These are phyloP conservation scores for Penstemon eatonii DNA, from an alignment of 257 asterid species.

Conservation along the genomic window DNA sequence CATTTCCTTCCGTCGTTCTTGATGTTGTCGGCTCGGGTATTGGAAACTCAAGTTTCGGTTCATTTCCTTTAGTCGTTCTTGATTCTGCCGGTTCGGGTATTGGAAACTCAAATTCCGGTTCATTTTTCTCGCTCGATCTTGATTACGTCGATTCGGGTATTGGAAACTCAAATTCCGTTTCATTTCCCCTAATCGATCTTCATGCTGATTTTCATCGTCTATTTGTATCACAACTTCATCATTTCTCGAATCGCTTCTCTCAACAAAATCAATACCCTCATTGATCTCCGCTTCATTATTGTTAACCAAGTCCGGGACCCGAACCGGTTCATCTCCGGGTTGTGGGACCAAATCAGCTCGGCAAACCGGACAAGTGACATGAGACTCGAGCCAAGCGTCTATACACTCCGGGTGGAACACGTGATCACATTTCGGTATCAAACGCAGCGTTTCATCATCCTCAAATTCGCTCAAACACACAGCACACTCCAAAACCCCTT, in stretches of 20 bases:
- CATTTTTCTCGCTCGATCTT: too few species aligned
- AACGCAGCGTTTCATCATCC: constrained; percentile 75
- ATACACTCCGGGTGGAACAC: constrained; percentile 91
- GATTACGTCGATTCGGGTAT: constrained; percentile 24
- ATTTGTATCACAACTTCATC: constrained; percentile 49
- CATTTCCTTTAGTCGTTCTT: not conserved
- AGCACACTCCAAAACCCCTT: constrained; percentile 81
- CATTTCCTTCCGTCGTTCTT: not conserved
- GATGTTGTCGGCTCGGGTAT: not conserved
- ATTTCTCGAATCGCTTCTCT: constrained; percentile 9
- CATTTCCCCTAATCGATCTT: not conserved
- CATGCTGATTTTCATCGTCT: constrained; percentile 27
- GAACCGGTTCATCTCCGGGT: constrained; percentile 28
- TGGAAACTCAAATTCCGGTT: too few species aligned
- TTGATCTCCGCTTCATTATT: not conserved
- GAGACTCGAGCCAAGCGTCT: constrained; percentile 86
- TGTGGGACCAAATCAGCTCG: constrained; percentile 55
- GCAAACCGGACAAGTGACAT: constrained; percentile 94
- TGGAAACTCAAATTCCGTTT: constrained; percentile 40
- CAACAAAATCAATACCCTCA: not conserved
- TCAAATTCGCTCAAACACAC: constrained; percentile 87
- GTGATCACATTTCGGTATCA: constrained; percentile 86
- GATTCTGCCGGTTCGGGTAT: not conserved
- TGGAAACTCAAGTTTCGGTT: not conserved
- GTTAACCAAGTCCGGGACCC: not conserved